Evolutionary conservation across 73 alveolate species (phyloP).

Genomic region (Diophrys appendiculata): DNA sequence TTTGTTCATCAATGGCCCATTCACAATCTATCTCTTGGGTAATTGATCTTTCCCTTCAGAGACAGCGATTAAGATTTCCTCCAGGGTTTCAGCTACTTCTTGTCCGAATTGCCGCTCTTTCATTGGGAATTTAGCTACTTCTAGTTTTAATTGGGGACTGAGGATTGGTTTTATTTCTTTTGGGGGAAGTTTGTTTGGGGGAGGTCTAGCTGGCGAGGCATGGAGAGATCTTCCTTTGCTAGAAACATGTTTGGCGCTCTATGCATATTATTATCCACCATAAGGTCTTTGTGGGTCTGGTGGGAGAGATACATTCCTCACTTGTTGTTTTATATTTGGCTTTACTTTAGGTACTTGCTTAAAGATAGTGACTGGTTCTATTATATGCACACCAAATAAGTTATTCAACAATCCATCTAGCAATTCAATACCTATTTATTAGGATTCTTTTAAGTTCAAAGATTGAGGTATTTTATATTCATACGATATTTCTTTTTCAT

Average conservation of each 20-base stretch:
- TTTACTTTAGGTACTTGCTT: no score
- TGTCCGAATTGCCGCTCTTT: constrained; percentile 5
- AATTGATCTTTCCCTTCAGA: constrained; percentile 9
- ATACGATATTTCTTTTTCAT: constrained; percentile 55
- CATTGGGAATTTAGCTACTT: constrained; percentile 30
- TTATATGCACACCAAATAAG: constrained; percentile 25
- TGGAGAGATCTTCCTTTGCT: no score
- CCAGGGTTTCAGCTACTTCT: constrained; percentile 31
- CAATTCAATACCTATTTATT: constrained; percentile 19
- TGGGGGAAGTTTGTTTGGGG: no score
- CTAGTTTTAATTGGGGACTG: background rate
- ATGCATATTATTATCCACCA: constrained; percentile 70
- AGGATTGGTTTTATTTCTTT: constrained; percentile 13
- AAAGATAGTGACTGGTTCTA: constrained; percentile 27
- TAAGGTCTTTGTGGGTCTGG: no score
- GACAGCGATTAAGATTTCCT: constrained; percentile 17
- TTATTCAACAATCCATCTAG: constrained; percentile 10
- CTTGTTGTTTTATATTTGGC: no score
- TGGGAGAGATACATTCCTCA: no score
- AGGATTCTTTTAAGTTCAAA: constrained; percentile 7
- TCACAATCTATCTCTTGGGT: constrained; percentile 5
- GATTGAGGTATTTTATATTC: constrained; percentile 24
- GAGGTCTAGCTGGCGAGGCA: no score
- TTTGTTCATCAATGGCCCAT: constrained; percentile 7
- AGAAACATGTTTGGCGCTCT: constrained; percentile 65